Percentiles rank a stretch among this genome's conserved stretches.
Conservation (phyloP, 1,139 yeast genomes). For the Protomyces pachydermus region DNA sequence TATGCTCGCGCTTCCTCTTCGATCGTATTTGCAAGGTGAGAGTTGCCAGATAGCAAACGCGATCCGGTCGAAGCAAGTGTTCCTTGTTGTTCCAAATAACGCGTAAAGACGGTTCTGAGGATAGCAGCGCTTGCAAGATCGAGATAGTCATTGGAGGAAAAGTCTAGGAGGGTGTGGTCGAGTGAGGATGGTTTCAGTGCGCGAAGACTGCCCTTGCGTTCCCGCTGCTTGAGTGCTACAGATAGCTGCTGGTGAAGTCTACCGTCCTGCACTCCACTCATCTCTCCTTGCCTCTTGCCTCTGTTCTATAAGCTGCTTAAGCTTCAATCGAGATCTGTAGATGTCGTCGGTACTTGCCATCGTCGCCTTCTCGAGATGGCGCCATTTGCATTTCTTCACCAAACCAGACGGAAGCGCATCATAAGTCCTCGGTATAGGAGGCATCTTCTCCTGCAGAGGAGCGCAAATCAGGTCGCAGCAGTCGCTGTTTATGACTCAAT, state of each 20-base stretch:
- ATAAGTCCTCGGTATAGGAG: too few species aligned
- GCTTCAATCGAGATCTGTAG: too few species aligned
- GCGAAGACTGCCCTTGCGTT: background rate
- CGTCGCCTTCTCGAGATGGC: too few species aligned
- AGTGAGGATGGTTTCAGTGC: background rate
- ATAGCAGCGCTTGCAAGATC: conserved; percentile 29
- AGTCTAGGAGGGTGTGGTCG: conserved; percentile 30
- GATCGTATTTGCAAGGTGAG: conserved; percentile 32
- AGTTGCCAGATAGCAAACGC: conserved; percentile 37
- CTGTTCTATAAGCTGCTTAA: too few species aligned
- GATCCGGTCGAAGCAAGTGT: conserved; percentile 37
- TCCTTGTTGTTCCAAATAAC: background rate
- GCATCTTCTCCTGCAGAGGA: too few species aligned
- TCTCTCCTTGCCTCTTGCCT: background rate
- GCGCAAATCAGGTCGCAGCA: too few species aligned
- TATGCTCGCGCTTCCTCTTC: conserved; percentile 33
- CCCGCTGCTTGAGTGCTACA: background rate
- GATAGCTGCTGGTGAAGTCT: conserved; percentile 1
- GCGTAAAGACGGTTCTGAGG: background rate
- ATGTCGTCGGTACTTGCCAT: too few species aligned
- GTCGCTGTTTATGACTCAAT: too few species aligned
- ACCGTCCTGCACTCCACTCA: background rate
- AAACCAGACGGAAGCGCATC: too few species aligned
- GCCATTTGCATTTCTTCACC: too few species aligned
- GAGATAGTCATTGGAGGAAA: conserved; percentile 37